Base-by-base conservation (phyloP, 257 asterid genomes). In the Solanum appendiculatum region DNA sequence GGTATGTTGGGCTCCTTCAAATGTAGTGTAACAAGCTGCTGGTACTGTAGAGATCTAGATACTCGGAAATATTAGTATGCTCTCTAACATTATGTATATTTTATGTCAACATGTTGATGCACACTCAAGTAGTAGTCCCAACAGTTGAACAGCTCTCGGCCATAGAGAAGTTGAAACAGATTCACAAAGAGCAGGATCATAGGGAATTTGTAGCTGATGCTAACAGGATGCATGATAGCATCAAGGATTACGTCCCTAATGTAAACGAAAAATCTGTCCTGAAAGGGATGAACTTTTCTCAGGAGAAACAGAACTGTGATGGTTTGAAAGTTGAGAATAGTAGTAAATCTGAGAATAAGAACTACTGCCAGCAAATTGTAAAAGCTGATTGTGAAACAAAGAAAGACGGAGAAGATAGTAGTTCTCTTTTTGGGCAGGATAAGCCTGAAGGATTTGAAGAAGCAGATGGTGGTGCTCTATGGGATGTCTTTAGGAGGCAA, bases 401-500 rank as follows among this genome's bases (percentile, higher is more conserved):
- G 48, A 77, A 46, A 27, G 14, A 27, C n/a, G 7, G 85, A 80
- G 42, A 68, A 39, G 63, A 82, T 39, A 64, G 42, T 51, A 42
- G 11, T 23, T n/a, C 31, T 85, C 23, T 7, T 56, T 58, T 27
- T 31, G 9, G 6, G 72, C 7, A 25, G 69, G 58, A 31, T 82
- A 74, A 5, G 66, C 3, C 85, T 9, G 91, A 87, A 90, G 85
- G 85, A 80, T 74, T 82, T 46, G 72, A 72, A 2, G 56, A 72
- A 20, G 39, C 89, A 83, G 93, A 91, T 63, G 93, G 94, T 81
- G 98, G 96, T 90, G 99, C 98, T 87, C 87, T 96, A 29, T 96
- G 99, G 99, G 99, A 96, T 89, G 93, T 96, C 37, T 96, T 94
- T 90, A 92, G 98, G 93, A 94, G 95, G 91, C 88, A 95, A 88